Evolutionary conservation across 257 asterid genomes (phyloP).

Genomic region (Verbena officinalis): DNA sequence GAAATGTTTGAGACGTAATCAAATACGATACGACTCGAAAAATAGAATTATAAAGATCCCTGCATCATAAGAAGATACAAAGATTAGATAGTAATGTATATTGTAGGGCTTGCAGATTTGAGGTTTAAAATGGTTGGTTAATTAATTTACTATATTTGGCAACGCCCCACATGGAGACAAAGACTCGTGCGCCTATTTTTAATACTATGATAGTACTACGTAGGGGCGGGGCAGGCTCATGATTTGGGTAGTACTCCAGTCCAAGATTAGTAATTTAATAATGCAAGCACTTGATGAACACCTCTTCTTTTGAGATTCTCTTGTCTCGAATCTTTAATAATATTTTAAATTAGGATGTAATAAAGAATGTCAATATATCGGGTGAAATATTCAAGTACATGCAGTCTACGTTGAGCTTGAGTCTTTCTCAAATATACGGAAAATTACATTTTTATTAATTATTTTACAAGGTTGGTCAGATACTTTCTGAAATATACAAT

Average conservation of each 20-base stretch:
- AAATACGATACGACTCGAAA: too few species aligned
- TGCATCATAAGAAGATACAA: too few species aligned
- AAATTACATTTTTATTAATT: too few species aligned
- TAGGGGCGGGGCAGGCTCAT: too few species aligned
- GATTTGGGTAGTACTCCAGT: not conserved
- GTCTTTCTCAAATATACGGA: too few species aligned
- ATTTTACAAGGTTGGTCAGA: too few species aligned
- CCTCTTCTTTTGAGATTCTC: conserved; percentile 25
- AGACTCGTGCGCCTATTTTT: conserved; percentile 27
- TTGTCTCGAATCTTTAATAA: not conserved
- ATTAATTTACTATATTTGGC: conserved; percentile 15
- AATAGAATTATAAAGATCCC: too few species aligned
- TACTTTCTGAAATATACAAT: too few species aligned
- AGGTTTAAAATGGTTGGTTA: not conserved
- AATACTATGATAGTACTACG: not conserved
- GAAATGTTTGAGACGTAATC: too few species aligned
- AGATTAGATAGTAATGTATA: not conserved
- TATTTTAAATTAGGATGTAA: not conserved
- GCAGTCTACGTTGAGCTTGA: too few species aligned
- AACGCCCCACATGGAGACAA: conserved; percentile 31
- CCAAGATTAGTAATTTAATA: not conserved
- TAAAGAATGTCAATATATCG: not conserved
- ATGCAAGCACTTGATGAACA: conserved; percentile 4
- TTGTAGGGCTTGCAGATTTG: not conserved
- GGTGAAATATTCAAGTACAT: not conserved